Evolutionary conservation across 148 eudicot genomes (phyloP).

Genomic region (Beta vulgaris): DNA sequence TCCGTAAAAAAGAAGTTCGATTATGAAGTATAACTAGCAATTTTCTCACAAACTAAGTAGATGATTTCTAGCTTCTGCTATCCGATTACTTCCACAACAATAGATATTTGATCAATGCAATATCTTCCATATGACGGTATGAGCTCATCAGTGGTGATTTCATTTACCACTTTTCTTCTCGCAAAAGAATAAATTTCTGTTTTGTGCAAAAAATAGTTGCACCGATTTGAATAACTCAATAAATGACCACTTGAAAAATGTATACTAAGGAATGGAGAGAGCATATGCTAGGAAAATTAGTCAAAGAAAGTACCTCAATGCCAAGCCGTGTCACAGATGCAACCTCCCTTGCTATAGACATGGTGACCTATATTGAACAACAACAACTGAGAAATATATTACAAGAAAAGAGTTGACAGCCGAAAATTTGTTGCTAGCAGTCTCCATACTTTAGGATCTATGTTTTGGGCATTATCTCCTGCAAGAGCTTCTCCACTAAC

Average conservation of each 20-base stretch:
- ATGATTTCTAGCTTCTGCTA: neutral
- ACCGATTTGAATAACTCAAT: neutral
- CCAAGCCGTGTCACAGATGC: constrained; percentile 93
- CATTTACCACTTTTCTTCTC: neutral
- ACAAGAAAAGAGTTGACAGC: neutral
- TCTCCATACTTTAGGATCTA: constrained; percentile 76
- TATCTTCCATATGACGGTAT: constrained; percentile 3
- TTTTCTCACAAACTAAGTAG: neutral
- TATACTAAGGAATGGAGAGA: neutral
- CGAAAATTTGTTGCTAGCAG: neutral
- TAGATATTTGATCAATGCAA: neutral
- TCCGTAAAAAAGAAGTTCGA: too few relatives aligned
- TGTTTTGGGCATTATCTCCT: constrained; percentile 83
- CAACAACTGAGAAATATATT: constrained; percentile 8
- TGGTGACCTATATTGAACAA: constrained; percentile 56
- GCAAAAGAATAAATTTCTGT: neutral
- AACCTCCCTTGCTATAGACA: constrained; percentile 97
- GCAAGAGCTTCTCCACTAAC: constrained; percentile 99
- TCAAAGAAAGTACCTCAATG: constrained; percentile 58
- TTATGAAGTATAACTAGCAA: neutral
- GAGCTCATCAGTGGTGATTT: neutral
- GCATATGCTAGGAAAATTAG: constrained; percentile 1
- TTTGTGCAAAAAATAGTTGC: neutral
- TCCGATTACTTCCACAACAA: neutral
- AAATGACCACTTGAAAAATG: neutral